A percentile compares a stretch with the other conserved stretches of the same genome.
phyloP scores from a whole-genome alignment of 441 rosid species.

The Adansonia gregorii region DNA sequence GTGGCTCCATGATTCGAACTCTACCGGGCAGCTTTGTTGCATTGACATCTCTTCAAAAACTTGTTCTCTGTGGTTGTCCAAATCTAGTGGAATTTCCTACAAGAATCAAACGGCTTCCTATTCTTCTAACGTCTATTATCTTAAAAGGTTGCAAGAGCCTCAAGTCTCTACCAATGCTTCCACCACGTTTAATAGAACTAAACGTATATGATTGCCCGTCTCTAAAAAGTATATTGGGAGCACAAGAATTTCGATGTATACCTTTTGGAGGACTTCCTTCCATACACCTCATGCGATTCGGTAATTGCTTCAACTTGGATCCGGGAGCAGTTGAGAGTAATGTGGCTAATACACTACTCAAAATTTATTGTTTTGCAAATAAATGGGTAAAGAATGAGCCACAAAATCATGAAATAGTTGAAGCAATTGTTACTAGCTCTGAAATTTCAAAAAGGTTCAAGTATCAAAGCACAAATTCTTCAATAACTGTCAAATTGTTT shows the following conservation, averaged over 20 bases:
- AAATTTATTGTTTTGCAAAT: not conserved
- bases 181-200: not conserved
- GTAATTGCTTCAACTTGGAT: not conserved
- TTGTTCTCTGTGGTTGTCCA: constrained; percentile 36
- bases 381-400: not conserved
- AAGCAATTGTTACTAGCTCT: not conserved
- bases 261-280: not conserved
- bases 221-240: not conserved
- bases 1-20: not conserved
- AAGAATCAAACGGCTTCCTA: constrained; percentile 20
- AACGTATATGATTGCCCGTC: constrained; percentile 25
- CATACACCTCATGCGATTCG: not conserved
- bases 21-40: not conserved
- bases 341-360: not conserved
- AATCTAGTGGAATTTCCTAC: constrained; percentile 35
- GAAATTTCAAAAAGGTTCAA: not conserved
- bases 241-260: not conserved
- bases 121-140: constrained; percentile 7
- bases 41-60: constrained; percentile 34
- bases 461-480: not conserved
- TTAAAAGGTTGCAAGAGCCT: constrained; percentile 25
- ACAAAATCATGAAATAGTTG: not conserved
- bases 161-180: constrained; percentile 14
- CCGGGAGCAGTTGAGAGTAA: not conserved
- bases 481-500: not conserved